Percentiles rank a stretch among this genome's conserved stretches.
phyloP scores from a whole-genome alignment of 805 yeast genomes.

The Cyberlindnera nakhonratchasimensis region DNA sequence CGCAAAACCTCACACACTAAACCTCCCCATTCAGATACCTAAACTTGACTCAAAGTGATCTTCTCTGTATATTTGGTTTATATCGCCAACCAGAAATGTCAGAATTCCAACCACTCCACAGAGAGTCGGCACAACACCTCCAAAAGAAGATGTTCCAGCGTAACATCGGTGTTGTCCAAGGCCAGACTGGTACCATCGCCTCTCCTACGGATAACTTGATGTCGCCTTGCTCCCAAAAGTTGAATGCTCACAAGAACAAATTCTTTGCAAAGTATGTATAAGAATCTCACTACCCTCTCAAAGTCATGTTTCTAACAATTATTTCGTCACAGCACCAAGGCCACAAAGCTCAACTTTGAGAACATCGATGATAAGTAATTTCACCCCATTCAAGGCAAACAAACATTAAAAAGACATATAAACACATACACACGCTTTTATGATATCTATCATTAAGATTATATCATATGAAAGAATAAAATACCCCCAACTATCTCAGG shows the following conservation, averaged over 20 bases:
- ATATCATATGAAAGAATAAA: no score
- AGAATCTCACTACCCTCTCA: background rate
- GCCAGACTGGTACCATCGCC: slow-evolving; percentile 10
- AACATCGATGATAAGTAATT: background rate
- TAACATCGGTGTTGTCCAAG: slow-evolving; percentile 12
- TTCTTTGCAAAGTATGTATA: slow-evolving; percentile 35
- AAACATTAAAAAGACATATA: background rate
- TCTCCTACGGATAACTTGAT: slow-evolving; percentile 58
- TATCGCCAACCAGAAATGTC: slow-evolving; percentile 16
- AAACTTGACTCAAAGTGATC: no score
- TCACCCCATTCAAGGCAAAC: background rate
- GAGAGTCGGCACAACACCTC: slow-evolving; percentile 18
- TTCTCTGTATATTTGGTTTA: no score
- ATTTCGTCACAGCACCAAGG: slow-evolving; percentile 6
- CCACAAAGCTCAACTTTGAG: slow-evolving; percentile 14
- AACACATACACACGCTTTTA: no score
- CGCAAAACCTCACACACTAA: no score
- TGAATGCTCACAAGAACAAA: slow-evolving; percentile 45
- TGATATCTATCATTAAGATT: no score
- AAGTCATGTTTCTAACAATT: slow-evolving; percentile 1
- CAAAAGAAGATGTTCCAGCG: slow-evolving; percentile 25
- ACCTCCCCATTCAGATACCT: no score
- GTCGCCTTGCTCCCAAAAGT: slow-evolving; percentile 57
- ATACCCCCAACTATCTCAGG: background rate
- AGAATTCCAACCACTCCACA: slow-evolving; percentile 31